Evolutionary conservation across 2,329 filamentous ascomycete species (phyloP).

Genomic region (Neophaeococcomyces aloes): DNA sequence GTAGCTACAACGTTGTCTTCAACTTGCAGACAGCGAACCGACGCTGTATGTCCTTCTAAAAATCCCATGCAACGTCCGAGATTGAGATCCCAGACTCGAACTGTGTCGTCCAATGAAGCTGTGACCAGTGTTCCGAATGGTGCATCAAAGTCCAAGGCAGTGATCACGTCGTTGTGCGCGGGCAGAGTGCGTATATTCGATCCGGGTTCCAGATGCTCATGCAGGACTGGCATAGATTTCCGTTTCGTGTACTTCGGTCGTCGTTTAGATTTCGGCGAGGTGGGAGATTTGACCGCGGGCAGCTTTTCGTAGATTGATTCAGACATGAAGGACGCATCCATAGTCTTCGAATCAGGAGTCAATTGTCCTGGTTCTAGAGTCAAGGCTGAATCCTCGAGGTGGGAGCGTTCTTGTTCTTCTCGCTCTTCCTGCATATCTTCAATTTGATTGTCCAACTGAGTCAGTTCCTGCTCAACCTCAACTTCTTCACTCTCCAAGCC

Average conservation of each 20-base stretch:
- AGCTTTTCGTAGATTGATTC: conserved; percentile 95
- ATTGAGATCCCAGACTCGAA: conserved; percentile 93
- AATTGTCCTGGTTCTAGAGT: conserved; percentile 26
- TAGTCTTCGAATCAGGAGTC: conserved; percentile 40
- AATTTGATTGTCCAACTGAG: conserved; percentile 50
- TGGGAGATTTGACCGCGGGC: conserved; percentile 37
- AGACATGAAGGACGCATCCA: conserved; percentile 73
- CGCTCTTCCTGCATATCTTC: conserved; percentile 54
- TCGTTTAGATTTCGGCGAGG: conserved; percentile 37
- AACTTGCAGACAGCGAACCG: conserved; percentile 82
- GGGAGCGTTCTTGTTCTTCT: conserved; percentile 20
- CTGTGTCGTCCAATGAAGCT: conserved; percentile 81
- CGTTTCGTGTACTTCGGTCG: conserved; percentile 43
- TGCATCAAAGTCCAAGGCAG: conserved; percentile 89
- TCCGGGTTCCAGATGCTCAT: conserved; percentile 88
- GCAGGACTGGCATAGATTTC: conserved; percentile 85
- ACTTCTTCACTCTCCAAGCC: conserved; percentile 83
- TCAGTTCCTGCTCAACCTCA: conserved; percentile 73
- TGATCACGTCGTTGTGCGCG: conserved; percentile 79
- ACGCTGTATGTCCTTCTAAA: conserved; percentile 88
- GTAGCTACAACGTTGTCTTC: conserved; percentile 94
- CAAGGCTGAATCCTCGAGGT: conserved; percentile 26
- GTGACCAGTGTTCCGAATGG: conserved; percentile 94
- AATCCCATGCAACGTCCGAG: conserved; percentile 83
- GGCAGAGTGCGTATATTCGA: conserved; percentile 79